Conservation (phyloP, 805 yeast species). For the Komagataella phaffii region DNA sequence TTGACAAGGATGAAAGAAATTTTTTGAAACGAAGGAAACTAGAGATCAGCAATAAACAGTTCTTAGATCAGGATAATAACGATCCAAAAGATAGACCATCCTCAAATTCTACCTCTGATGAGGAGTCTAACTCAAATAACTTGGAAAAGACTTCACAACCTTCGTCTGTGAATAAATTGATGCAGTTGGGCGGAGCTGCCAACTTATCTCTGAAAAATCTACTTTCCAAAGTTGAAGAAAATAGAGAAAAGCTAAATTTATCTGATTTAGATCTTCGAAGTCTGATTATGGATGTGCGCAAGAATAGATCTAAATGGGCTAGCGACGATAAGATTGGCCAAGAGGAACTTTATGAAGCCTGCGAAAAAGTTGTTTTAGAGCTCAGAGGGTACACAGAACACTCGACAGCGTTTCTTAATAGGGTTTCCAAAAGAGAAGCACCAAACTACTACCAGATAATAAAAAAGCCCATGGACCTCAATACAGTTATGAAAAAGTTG, state of each 20-base stretch:
- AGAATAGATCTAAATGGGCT: conserved; percentile 96
- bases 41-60: conserved; percentile 67
- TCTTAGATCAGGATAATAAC: conserved; percentile 25
- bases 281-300: conserved; percentile 82
- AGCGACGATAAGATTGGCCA: conserved; percentile 92
- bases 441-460: conserved; percentile 89
- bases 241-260: conserved; percentile 60
- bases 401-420: conserved; percentile 88
- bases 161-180: conserved; percentile 14
- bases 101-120: conserved; percentile 1
- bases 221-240: conserved; percentile 61
- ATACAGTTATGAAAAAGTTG: conserved; percentile 84
- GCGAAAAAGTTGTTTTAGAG: conserved; percentile 89
- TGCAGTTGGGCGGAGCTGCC: conserved; percentile 47
- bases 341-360: conserved; percentile 94
- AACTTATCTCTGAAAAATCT: conserved; percentile 70
- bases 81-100: conserved; percentile 9
- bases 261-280: conserved; percentile 77
- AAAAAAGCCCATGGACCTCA: conserved; percentile 91
- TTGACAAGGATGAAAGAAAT: conserved; percentile 68
- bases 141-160: conserved; percentile 10
- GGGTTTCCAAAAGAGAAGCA: conserved; percentile 96
- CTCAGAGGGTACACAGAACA: conserved; percentile 89
- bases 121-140: conserved; percentile 6
- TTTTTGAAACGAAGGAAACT: conserved; percentile 61